Evolutionary conservation across 441 rosid genomes (phyloP), one percentile per base, ranked within the genome.

Genomic region (Syzygium malaccense): DNA sequence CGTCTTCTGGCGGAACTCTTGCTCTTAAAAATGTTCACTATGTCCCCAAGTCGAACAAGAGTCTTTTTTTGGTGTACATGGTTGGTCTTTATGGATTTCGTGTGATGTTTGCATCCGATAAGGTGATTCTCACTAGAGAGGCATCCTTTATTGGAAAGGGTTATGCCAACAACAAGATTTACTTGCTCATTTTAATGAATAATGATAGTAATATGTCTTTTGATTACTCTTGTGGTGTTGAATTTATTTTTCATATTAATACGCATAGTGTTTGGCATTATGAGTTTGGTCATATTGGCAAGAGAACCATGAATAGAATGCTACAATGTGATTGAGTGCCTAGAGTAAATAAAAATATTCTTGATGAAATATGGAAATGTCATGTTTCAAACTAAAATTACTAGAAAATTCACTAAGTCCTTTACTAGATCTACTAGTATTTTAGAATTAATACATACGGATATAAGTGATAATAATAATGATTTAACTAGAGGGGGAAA

Each of bases 81-180:
- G 98, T 93, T 93, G 98, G 97, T 58, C 96, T 98, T 60, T 95
- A 96, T 94, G 96, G 99, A 58, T 98, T 95, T 17, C 5, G 7
- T 62, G 33, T 6, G 3, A 62, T 98, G 99, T 54, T 99, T 96
- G 91, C 96, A 95, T 92, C 91, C 97, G 84, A 97, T 97, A 87
- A 98, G 98, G 88, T 96, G 93, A 98, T 98, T 97, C 37, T 91
- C 91, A 96, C 87, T 75, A 23, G 62, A 53, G 86, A 87, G 41
- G 6, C 19, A 14, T 62, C 4, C 0, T n/a, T 62, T 62, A n/a
- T 14, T 14, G 32, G 30, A 32, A 15, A n/a, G 37, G 71, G 33
- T 18, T 14, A 25, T n/a, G 71, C 71, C 71, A n/a, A 62, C 3
- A 5, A 15, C 37, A 62, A n/a, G 71, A n/a, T 19, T 2, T 18